Evolutionary conservation across 345 rosid species (phyloP).

Genomic region (Aurinia saxatilis): DNA sequence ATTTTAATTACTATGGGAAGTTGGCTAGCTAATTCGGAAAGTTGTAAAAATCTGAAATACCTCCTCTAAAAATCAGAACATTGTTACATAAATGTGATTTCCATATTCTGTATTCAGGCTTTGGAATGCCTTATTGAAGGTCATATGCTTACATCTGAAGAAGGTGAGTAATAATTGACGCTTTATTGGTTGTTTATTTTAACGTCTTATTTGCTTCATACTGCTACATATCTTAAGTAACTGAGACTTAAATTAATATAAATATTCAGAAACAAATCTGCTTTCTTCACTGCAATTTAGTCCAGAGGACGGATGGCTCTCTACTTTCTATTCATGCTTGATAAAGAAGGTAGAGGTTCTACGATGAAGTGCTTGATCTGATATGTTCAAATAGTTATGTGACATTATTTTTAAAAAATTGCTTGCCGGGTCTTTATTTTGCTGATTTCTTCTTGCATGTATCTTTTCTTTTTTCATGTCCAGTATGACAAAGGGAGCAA

Average conservation of each 20-base stretch:
- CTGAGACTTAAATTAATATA: background rate
- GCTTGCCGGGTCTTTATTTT: conserved; percentile 1
- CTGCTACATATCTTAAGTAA: conserved; percentile 4
- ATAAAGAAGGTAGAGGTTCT: conserved; percentile 57
- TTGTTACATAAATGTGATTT: background rate
- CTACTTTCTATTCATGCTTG: conserved; percentile 91
- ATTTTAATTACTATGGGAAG: conserved; percentile 1
- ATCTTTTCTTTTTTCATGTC: conserved; percentile 4
- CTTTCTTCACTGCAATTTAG: conserved; percentile 79
- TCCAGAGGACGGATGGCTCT: conserved; percentile 88
- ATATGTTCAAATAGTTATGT: background rate
- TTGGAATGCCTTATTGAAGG: conserved; percentile 90
- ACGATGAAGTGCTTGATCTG: background rate
- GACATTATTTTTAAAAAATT: background rate
- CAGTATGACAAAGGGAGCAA: conserved; percentile 79
- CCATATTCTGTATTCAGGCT: conserved; percentile 49
- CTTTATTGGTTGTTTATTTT: background rate
- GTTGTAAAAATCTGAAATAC: background rate
- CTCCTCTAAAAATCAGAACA: background rate
- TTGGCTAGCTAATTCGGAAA: background rate
- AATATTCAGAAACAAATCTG: conserved; percentile 56
- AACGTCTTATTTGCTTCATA: background rate
- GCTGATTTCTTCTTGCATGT: background rate
- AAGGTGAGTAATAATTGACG: conserved; percentile 45
- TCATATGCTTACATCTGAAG: conserved; percentile 92